Conservation (phyloP, 768 basidiomycete species). For the Podaxis sp. region DNA sequence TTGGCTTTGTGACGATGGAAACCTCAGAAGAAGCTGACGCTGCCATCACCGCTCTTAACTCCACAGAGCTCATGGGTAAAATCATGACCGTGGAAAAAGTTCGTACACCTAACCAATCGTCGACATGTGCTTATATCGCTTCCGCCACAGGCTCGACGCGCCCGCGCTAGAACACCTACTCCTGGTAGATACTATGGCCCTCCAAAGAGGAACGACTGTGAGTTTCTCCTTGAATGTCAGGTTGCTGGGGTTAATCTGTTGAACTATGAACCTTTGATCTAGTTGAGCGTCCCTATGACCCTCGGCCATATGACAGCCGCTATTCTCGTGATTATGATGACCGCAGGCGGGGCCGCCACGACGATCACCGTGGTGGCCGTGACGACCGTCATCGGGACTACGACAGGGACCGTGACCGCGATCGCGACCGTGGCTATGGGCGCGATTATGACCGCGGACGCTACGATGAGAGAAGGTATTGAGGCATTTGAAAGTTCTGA, state of each 20-base stretch:
- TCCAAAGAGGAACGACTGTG: conserved; percentile 73
- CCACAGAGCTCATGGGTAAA: conserved; percentile 85
- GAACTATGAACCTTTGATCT: conserved; percentile 7
- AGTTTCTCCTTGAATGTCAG: conserved; percentile 15
- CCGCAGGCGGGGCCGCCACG: conserved; percentile 43
- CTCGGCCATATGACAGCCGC: conserved; percentile 86
- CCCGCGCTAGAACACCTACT: conserved; percentile 87
- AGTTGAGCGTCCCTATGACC: conserved; percentile 89
- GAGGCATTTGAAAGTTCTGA: not conserved
- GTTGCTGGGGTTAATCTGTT: not conserved
- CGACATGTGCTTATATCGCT: conserved; percentile 1
- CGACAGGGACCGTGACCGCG: conserved; percentile 32
- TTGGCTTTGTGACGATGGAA: conserved; percentile 80
- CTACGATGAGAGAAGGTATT: conserved; percentile 34
- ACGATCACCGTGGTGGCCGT: conserved; percentile 44
- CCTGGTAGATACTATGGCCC: conserved; percentile 95
- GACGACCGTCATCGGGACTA: conserved; percentile 45
- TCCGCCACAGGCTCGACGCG: conserved; percentile 69
- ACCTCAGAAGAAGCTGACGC: conserved; percentile 86
- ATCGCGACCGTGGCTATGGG: conserved; percentile 24
- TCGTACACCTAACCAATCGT: conserved; percentile 5
- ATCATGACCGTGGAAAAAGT: conserved; percentile 87
- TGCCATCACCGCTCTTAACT: conserved; percentile 79
- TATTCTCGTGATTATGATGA: conserved; percentile 67
- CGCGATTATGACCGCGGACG: conserved; percentile 23